Conservation (phyloP, 345 rosid genomes). For the Syzygium aqueum region DNA sequence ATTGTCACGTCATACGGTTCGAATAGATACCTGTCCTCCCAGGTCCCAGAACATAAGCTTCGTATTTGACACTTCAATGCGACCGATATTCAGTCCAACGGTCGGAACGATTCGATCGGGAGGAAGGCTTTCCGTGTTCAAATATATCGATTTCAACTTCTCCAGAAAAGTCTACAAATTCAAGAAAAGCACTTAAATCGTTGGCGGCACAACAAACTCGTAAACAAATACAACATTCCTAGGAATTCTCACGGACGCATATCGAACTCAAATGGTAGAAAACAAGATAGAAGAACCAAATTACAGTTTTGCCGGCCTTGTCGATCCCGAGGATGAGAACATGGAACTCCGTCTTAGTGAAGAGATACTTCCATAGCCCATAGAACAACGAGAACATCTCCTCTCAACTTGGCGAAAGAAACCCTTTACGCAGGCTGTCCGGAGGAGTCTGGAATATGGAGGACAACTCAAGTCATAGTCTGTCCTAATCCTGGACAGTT, state of each 20-base stretch:
- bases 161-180: constrained; percentile 74
- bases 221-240: background rate
- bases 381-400: constrained; percentile 95
- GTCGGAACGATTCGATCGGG: constrained; percentile 99
- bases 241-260: background rate
- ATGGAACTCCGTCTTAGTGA: constrained; percentile 84
- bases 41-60: constrained; percentile 97
- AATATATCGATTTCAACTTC: constrained; percentile 78
- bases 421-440: background rate
- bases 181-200: background rate
- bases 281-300: background rate
- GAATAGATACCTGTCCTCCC: constrained; percentile 80
- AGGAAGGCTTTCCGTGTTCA: constrained; percentile 83
- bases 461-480: background rate
- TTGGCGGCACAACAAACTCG: background rate
- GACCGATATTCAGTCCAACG: constrained; percentile 95
- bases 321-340: constrained; percentile 97
- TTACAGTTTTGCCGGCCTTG: constrained; percentile 96
- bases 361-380: constrained; percentile 82
- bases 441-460: background rate
- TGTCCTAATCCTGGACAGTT: background rate
- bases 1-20: background rate
- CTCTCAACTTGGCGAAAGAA: constrained; percentile 6
- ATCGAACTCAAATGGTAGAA: background rate
- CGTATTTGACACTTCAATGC: constrained; percentile 66